Conservation (phyloP, 345 rosid species). For the Microcos paniculata region DNA sequence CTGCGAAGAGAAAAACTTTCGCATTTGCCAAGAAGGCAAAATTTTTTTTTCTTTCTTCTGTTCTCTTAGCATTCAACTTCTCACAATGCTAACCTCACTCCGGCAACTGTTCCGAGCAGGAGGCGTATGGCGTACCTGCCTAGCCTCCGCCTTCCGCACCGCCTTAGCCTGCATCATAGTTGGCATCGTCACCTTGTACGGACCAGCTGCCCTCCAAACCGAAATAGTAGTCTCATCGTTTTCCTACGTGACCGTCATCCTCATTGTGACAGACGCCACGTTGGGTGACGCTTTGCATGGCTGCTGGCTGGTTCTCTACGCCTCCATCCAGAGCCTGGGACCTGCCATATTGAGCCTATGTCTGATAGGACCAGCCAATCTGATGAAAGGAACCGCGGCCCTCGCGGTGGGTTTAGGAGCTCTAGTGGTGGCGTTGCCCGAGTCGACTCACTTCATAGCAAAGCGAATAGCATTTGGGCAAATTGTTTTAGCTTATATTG, state of each 20-base stretch:
- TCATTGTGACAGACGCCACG: constrained; percentile 68
- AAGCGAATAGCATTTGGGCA: constrained; percentile 86
- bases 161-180: constrained; percentile 81
- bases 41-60: neutral
- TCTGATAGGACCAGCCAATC: constrained; percentile 67
- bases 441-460: constrained; percentile 55
- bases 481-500: constrained; percentile 62
- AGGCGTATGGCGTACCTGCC: constrained; percentile 58
- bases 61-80: too few species aligned
- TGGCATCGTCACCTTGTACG: constrained; percentile 63
- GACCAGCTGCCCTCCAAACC: constrained; percentile 47
- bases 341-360: constrained; percentile 64
- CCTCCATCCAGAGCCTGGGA: constrained; percentile 64
- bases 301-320: constrained; percentile 76
- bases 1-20: too few species aligned
- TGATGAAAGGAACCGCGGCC: constrained; percentile 47
- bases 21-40: neutral
- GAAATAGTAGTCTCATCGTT: constrained; percentile 73
- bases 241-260: constrained; percentile 67
- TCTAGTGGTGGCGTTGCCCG: constrained; percentile 58
- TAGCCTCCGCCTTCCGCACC: constrained; percentile 67
- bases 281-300: constrained; percentile 67
- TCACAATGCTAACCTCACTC: constrained; percentile 17
- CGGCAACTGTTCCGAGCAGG: constrained; percentile 34
- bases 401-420: constrained; percentile 61